Base-by-base conservation (phyloP, 495 filamentous ascomycete genomes). In the Aspergillus coremiiformis region DNA sequence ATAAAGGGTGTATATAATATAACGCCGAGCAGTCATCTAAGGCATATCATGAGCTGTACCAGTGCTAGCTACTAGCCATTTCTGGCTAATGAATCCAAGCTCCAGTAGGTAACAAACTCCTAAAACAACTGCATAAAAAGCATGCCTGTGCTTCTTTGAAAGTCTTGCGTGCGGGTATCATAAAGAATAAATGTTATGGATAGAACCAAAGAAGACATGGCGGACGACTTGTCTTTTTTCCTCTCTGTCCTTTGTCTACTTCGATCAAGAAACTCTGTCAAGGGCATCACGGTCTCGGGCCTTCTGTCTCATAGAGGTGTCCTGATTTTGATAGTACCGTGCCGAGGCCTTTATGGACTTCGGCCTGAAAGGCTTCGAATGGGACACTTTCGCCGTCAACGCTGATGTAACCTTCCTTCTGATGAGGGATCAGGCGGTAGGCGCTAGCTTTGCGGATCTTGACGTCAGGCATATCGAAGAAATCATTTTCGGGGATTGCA, bases 321-420 rank as follows among this genome's bases (percentile, higher is more conserved):
- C 78, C 80, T 10, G 73, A 80, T 61, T 85, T 89, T 21, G 85
- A 84, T 42, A 97, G 70, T 22, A 89, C 84, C 1, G 86, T 89
- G n/a, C 88, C 93, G 21, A 97, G 71, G 0, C 90, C 88, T 42
- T 78, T 76, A 69, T 95, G 89, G 12, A 96, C 71, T 70, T 98
- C 93, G 8, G 82, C 89, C 70, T 98, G 93, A 66, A 95, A 92
- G 0, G 87, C 84, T 51, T 84, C 84, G 59, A 91, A 96, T 1
- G 89, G 87, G 10, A 94, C 72, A 20, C 81, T 73, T 67, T 98
- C 93, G 22, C 93, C 93, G 58, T 98, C 93, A 59, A 98, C 89
- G 62, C 89, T 92, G 66, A 98, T 91, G 67, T 89, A 93, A 4
- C 93, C 90, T 43, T 72, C 76, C 53, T 71, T 82, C 24, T 71